These are phyloP conservation scores for Aspergillus sp. DNA, from an alignment of 2,329 filamentous ascomycete genomes.

Conservation along the genomic window DNA sequence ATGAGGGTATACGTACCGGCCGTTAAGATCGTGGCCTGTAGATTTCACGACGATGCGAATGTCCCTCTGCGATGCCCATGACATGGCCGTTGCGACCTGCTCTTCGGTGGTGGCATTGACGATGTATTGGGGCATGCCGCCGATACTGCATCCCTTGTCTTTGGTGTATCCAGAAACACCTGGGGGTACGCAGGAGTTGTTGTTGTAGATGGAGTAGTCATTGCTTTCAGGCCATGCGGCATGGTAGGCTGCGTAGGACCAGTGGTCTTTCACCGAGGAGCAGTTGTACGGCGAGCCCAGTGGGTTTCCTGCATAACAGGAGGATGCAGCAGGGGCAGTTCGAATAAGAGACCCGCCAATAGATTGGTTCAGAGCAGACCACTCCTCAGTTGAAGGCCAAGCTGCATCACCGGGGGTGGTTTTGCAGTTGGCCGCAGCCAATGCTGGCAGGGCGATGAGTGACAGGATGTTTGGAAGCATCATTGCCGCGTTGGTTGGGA, in stretches of 20 bases:
- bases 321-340: slow-evolving; percentile 31
- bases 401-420: slow-evolving; percentile 14
- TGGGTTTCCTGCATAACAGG: slow-evolving; percentile 33
- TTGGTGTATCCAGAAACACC: slow-evolving; percentile 25
- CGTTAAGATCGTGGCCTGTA: slow-evolving; percentile 28
- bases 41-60: slow-evolving; percentile 31
- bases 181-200: slow-evolving; percentile 38
- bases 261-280: slow-evolving; percentile 27
- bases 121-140: slow-evolving; percentile 36
- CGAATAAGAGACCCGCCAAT: slow-evolving; percentile 27
- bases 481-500: too few species aligned
- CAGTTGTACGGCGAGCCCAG: slow-evolving; percentile 31
- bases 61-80: slow-evolving; percentile 24
- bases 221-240: slow-evolving; percentile 35
- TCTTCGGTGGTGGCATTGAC: slow-evolving; percentile 34
- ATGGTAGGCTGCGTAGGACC: slow-evolving; percentile 34
- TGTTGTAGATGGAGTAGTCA: slow-evolving; percentile 32
- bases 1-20: slow-evolving; percentile 17
- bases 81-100: slow-evolving; percentile 34
- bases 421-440: slow-evolving; percentile 17
- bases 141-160: slow-evolving; percentile 29
- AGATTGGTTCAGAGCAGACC: slow-evolving; percentile 24
- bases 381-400: slow-evolving; percentile 27
- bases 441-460: not conserved
- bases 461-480: too few species aligned